Evolutionary conservation across 2,329 filamentous ascomycete species (phyloP).

Genomic region (Penicillium sp.): DNA sequence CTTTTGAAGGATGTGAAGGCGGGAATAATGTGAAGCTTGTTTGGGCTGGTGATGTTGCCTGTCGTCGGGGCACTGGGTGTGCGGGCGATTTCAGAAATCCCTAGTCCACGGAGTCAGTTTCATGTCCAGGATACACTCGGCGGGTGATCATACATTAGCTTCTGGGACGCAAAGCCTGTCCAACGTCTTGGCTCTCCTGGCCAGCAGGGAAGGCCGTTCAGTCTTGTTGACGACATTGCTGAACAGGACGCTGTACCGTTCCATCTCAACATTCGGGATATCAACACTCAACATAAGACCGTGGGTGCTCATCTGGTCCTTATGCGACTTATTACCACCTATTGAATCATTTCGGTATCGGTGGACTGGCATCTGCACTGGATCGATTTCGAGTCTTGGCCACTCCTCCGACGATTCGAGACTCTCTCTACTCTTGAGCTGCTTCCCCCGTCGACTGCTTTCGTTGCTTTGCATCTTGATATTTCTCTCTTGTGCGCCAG

Average conservation of each 20-base stretch:
- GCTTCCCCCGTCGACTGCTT: background rate
- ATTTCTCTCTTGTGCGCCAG: conserved; percentile 12
- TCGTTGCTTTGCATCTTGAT: conserved; percentile 14
- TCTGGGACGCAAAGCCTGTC: conserved; percentile 54
- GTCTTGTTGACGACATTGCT: conserved; percentile 61
- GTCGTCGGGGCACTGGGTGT: conserved; percentile 28
- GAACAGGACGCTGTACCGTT: conserved; percentile 95
- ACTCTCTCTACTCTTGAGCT: background rate
- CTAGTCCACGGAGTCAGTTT: conserved; percentile 4
- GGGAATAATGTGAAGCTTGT: conserved; percentile 42
- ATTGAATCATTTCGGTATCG: conserved; percentile 14
- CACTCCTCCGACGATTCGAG: conserved; percentile 18
- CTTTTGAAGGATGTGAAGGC: conserved; percentile 30
- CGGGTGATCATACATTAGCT: conserved; percentile 34
- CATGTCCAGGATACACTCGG: background rate
- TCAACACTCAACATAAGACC: conserved; percentile 63
- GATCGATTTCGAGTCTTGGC: conserved; percentile 17
- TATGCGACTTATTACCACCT: conserved; percentile 3
- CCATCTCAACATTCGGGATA: conserved; percentile 75
- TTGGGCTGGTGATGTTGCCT: conserved; percentile 37
- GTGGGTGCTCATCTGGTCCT: conserved; percentile 13
- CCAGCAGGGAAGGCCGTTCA: conserved; percentile 31
- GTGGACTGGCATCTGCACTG: background rate
- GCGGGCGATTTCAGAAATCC: conserved; percentile 13
- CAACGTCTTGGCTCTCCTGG: conserved; percentile 38